These are phyloP conservation scores for Acanthamoeba polyphaga DNA, from an alignment of 208 protist species.

Conservation along the genomic window DNA sequence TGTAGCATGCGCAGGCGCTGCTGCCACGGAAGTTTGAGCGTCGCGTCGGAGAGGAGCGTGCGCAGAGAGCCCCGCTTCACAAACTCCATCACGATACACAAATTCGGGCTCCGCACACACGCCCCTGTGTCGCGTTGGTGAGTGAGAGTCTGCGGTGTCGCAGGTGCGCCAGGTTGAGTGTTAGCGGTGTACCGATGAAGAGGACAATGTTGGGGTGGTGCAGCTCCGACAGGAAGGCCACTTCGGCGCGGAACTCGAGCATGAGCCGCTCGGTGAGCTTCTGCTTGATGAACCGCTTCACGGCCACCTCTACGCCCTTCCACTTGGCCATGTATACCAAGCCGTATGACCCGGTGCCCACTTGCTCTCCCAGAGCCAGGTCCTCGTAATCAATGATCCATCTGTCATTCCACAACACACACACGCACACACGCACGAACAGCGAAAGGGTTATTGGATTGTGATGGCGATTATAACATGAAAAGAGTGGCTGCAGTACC, in stretches of 20 bases:
- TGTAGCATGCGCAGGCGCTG: constrained; percentile 39
- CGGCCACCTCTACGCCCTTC: constrained; percentile 61
- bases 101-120: constrained; percentile 52
- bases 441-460: neutral
- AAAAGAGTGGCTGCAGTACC: neutral
- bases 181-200: constrained; percentile 49
- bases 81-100: constrained; percentile 67
- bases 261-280: constrained; percentile 39
- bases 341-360: constrained; percentile 44
- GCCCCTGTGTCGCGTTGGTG: neutral
- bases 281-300: constrained; percentile 70
- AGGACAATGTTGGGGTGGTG: constrained; percentile 74
- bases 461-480: too few relatives aligned
- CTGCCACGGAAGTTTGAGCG: constrained; percentile 5
- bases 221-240: constrained; percentile 71
- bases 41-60: constrained; percentile 77
- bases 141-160: neutral
- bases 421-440: neutral
- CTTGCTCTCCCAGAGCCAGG: neutral
- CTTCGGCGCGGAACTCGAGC: constrained; percentile 69
- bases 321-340: constrained; percentile 45
- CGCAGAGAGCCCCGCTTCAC: constrained; percentile 73
- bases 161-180: neutral
- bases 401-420: neutral
- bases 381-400: constrained; percentile 10